phyloP scores from a whole-genome alignment of 257 asterid genomes.

The Capsicum rhomboideum region DNA sequence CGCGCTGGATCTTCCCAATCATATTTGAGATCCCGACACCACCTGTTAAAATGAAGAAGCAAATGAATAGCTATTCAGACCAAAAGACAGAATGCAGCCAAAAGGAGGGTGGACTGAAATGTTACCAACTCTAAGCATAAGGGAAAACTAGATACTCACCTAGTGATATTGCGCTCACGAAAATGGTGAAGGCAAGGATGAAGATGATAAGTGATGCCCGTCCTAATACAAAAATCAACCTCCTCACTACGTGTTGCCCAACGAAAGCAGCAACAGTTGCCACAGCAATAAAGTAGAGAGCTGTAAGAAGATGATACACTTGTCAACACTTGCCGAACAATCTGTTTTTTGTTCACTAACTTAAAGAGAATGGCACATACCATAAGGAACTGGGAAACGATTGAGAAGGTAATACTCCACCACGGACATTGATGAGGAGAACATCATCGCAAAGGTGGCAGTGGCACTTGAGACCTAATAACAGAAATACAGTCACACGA shows the following conservation, averaged over 20 bases:
- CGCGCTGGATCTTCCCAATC: conserved; percentile 62
- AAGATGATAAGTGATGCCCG: conserved; percentile 90
- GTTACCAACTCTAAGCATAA: too few species aligned
- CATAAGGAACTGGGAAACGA: conserved; percentile 93
- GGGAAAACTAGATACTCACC: conserved; percentile 35
- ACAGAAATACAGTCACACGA: background rate
- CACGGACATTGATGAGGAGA: conserved; percentile 98
- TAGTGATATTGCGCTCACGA: conserved; percentile 83
- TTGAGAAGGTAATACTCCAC: conserved; percentile 84
- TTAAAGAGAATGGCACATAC: conserved; percentile 29
- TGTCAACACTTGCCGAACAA: background rate
- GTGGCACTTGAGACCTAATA: conserved; percentile 95
- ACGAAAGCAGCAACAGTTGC: conserved; percentile 79
- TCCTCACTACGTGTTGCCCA: conserved; percentile 88
- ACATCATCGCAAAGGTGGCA: conserved; percentile 96
- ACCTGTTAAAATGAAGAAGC: conserved; percentile 31
- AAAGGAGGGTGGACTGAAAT: background rate
- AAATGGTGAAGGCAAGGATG: conserved; percentile 82
- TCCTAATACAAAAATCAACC: conserved; percentile 55
- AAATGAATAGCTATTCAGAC: background rate
- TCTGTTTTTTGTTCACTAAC: background rate
- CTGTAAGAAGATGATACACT: conserved; percentile 22
- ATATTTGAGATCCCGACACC: conserved; percentile 86
- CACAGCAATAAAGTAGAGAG: conserved; percentile 62
- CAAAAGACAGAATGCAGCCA: background rate